phyloP scores from a whole-genome alignment of 2,329 filamentous ascomycete genomes.

The Beauveria asiatica region DNA sequence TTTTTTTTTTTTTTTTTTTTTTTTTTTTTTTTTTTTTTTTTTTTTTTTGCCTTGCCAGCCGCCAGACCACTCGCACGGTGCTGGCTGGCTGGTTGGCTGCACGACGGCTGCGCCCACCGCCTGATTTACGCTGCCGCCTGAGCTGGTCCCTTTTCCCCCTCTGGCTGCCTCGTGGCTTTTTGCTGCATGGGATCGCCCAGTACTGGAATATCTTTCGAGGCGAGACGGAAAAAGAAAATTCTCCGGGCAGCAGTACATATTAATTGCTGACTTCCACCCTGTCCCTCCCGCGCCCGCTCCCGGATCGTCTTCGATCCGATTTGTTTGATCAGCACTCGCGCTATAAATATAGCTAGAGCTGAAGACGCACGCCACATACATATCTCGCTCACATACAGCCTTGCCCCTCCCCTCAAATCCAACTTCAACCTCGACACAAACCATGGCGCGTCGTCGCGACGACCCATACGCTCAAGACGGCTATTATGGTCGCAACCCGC shows the following conservation, averaged over 20 bases:
- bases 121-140: neutral
- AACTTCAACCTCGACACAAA: neutral
- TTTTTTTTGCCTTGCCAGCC: neutral
- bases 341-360: neutral
- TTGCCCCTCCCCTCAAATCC: neutral
- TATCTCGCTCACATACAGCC: neutral
- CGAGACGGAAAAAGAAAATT: neutral
- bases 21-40: too few relatives aligned
- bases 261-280: neutral
- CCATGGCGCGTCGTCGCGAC: conserved; percentile 19
- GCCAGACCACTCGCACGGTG: neutral
- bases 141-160: neutral
- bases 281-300: neutral
- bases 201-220: neutral
- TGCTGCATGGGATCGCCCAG: neutral
- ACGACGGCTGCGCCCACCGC: neutral
- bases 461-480: conserved; percentile 17
- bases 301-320: neutral
- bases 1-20: too few relatives aligned
- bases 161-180: conserved; percentile 1
- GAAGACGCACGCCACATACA: neutral
- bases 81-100: neutral
- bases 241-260: neutral
- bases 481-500: conserved; percentile 15
- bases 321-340: neutral